phyloP scores from a whole-genome alignment of 2,329 filamentous ascomycete species.

The Aspergillus chevalieri region DNA sequence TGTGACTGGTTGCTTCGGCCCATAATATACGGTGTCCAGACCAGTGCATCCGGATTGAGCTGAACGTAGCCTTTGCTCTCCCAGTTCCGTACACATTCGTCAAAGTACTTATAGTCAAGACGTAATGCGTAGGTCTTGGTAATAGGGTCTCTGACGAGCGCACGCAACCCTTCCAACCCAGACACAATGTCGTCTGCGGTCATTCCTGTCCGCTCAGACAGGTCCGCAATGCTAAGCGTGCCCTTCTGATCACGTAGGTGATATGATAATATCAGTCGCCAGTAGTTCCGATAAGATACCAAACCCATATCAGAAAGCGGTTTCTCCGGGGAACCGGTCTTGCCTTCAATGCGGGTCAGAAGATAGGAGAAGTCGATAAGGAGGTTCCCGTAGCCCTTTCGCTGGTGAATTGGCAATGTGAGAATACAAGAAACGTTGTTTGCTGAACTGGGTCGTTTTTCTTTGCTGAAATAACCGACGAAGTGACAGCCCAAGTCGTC shows the following conservation, averaged over 20 bases:
- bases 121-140: slow-evolving; percentile 86
- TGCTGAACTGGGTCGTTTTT: slow-evolving; percentile 87
- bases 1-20: slow-evolving; percentile 74
- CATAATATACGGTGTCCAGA: slow-evolving; percentile 98
- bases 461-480: slow-evolving; percentile 99
- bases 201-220: slow-evolving; percentile 84
- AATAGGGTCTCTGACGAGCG: slow-evolving; percentile 80
- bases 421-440: slow-evolving; percentile 98
- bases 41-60: slow-evolving; percentile 70
- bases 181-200: slow-evolving; percentile 95
- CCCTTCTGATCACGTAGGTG: slow-evolving; percentile 64
- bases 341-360: slow-evolving; percentile 83
- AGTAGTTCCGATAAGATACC: slow-evolving; percentile 96
- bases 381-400: slow-evolving; percentile 93
- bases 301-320: slow-evolving; percentile 96
- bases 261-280: slow-evolving; percentile 81
- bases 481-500: slow-evolving; percentile 88
- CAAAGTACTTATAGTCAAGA: slow-evolving; percentile 78
- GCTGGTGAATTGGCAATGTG: slow-evolving; percentile 90
- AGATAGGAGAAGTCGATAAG: slow-evolving; percentile 98
- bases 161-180: slow-evolving; percentile 81
- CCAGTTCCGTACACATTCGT: slow-evolving; percentile 82
- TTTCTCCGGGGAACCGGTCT: slow-evolving; percentile 94
- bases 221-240: slow-evolving; percentile 49
- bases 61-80: slow-evolving; percentile 82